phyloP scores from a whole-genome alignment of 768 basidiomycete species.

The Lanmaoa pseudosensibilis region DNA sequence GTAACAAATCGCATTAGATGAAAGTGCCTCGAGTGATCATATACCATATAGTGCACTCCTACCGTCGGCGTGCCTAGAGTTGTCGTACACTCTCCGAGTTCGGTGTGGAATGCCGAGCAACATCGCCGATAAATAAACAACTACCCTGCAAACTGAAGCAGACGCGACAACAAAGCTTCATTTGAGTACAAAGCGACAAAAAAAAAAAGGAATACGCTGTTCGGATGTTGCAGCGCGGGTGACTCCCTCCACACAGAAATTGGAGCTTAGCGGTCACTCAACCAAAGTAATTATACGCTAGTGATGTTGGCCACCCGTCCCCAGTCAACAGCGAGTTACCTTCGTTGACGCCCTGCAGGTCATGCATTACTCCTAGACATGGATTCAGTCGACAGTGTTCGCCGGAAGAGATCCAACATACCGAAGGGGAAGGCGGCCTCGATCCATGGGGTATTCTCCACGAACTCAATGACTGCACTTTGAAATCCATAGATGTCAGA shows the following conservation, averaged over 20 bases:
- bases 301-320: slow-evolving; percentile 49
- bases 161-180: not conserved
- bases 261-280: slow-evolving; percentile 1
- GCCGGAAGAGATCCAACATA: slow-evolving; percentile 32
- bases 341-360: slow-evolving; percentile 56
- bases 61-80: not conserved
- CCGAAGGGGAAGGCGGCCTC: slow-evolving; percentile 60
- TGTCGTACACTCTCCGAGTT: not conserved
- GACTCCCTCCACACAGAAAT: not conserved
- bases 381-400: not conserved
- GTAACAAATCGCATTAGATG: not conserved
- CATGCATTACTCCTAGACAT: slow-evolving; percentile 50
- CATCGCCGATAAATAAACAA: not conserved
- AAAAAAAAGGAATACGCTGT: not conserved
- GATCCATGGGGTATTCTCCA: slow-evolving; percentile 44
- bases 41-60: too few species aligned
- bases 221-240: not conserved
- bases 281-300: slow-evolving; percentile 55
- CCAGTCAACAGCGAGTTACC: slow-evolving; percentile 51
- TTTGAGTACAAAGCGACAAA: slow-evolving; percentile 12
- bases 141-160: too few species aligned
- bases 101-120: not conserved
- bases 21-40: not conserved
- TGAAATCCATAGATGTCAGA: slow-evolving; percentile 52
- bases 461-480: slow-evolving; percentile 40